Conservation (phyloP, 192 early-diverging fungal species). For the Podila horticola region DNA sequence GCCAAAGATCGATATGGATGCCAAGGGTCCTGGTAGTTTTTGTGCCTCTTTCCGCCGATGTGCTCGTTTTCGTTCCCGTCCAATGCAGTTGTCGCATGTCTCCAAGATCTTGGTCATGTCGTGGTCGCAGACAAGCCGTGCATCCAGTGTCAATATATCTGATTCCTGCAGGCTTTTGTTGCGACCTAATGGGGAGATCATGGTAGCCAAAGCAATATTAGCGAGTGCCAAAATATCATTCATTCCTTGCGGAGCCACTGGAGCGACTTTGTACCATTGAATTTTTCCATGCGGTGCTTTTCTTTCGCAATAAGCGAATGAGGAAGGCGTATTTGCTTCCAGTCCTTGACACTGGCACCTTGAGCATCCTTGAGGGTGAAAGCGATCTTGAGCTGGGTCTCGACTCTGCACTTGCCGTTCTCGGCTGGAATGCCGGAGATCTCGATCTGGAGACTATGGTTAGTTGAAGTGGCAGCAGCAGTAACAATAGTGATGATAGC, state of each 20-base stretch:
- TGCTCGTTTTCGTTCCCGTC: slow-evolving; percentile 72
- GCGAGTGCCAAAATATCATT: not conserved
- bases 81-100: slow-evolving; percentile 76
- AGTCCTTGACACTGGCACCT: slow-evolving; percentile 65
- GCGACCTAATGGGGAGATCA: slow-evolving; percentile 15
- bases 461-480: not conserved
- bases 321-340: slow-evolving; percentile 79
- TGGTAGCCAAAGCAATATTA: not conserved
- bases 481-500: not conserved
- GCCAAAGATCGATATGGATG: slow-evolving; percentile 54
- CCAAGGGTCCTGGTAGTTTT: slow-evolving; percentile 39
- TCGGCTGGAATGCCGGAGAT: slow-evolving; percentile 52
- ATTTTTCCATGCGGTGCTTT: slow-evolving; percentile 67
- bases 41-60: slow-evolving; percentile 53
- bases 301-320: slow-evolving; percentile 77
- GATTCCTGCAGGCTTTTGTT: slow-evolving; percentile 52
- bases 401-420: slow-evolving; percentile 75
- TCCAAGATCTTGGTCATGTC: slow-evolving; percentile 74
- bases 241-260: no score
- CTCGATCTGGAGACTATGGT: slow-evolving; percentile 26
- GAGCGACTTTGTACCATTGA: slow-evolving; percentile 34
- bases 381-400: slow-evolving; percentile 87
- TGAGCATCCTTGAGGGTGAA: slow-evolving; percentile 66
- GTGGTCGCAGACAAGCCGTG: slow-evolving; percentile 77
- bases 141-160: slow-evolving; percentile 72